Evolutionary conservation across 2,329 filamentous ascomycete genomes (phyloP).

Genomic region (Clarireedia hainanense): DNA sequence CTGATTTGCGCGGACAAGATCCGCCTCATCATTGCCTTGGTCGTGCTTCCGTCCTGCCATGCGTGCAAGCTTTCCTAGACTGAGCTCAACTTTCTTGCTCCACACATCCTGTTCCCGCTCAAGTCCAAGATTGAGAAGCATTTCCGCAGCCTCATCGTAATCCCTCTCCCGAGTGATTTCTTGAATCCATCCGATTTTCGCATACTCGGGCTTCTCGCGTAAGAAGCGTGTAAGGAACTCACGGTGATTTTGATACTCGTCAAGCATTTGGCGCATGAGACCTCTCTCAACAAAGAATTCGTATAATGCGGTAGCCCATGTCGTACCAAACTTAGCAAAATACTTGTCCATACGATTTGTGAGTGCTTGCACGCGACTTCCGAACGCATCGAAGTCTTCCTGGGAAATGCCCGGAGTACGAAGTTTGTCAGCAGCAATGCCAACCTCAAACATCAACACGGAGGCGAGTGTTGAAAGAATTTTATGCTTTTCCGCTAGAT

Average conservation of each 20-base stretch:
- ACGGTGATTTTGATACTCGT: constrained; percentile 60
- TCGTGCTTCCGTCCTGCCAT: constrained; percentile 50
- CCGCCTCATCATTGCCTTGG: constrained; percentile 35
- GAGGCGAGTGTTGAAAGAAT: constrained; percentile 57
- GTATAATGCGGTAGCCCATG: constrained; percentile 66
- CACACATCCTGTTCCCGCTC: constrained; percentile 72
- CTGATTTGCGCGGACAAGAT: constrained; percentile 22
- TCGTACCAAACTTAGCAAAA: constrained; percentile 41
- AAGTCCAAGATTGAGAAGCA: constrained; percentile 62
- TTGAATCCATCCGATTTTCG: constrained; percentile 90
- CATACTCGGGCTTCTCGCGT: constrained; percentile 60
- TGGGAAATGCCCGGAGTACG: constrained; percentile 4
- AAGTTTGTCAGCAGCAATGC: constrained; percentile 2
- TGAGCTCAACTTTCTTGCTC: constrained; percentile 90
- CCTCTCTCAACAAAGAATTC: constrained; percentile 63
- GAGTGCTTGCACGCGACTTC: constrained; percentile 8
- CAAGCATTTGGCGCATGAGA: constrained; percentile 60
- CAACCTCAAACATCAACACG: constrained; percentile 28
- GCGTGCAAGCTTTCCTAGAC: constrained; percentile 73
- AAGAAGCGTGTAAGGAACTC: constrained; percentile 73
- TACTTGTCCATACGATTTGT: constrained; percentile 32
- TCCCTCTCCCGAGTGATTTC: constrained; percentile 73
- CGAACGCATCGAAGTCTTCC: constrained; percentile 9
- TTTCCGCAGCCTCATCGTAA: constrained; percentile 63
- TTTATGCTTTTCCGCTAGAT: constrained; percentile 52